phyloP scores from a whole-genome alignment of 768 basidiomycete genomes.

The Gloeostereum incarnatum region DNA sequence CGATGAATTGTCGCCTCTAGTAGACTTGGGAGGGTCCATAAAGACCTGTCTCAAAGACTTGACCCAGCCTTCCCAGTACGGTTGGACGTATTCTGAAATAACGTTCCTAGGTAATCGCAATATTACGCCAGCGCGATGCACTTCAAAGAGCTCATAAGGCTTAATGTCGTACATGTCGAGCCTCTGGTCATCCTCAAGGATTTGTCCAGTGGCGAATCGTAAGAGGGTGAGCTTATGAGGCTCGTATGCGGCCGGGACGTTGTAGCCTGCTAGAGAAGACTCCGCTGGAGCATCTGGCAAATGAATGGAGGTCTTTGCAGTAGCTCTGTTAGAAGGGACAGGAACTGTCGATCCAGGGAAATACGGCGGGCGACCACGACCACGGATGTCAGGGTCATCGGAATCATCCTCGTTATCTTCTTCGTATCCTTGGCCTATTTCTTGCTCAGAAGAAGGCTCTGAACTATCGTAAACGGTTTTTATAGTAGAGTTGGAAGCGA shows the following conservation, averaged over 20 bases:
- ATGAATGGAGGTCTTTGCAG: background rate
- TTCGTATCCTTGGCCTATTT: slow-evolving; percentile 15
- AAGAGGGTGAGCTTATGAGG: slow-evolving; percentile 39
- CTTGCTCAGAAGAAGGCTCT: slow-evolving; percentile 6
- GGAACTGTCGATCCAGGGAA: slow-evolving; percentile 1
- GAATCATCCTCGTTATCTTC: slow-evolving; percentile 24
- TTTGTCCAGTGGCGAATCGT: slow-evolving; percentile 59
- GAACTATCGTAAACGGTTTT: background rate
- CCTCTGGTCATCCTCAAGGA: slow-evolving; percentile 58
- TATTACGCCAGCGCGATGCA: slow-evolving; percentile 39
- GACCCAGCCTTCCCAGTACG: slow-evolving; percentile 51
- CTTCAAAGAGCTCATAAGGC: slow-evolving; percentile 61
- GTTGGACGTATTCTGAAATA: slow-evolving; percentile 36
- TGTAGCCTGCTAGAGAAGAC: slow-evolving; percentile 7
- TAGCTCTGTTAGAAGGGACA: slow-evolving; percentile 6
- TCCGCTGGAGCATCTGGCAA: slow-evolving; percentile 4
- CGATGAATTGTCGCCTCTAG: background rate
- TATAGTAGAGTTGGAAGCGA: slow-evolving; percentile 14
- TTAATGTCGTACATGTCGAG: slow-evolving; percentile 27
- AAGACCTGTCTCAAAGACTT: slow-evolving; percentile 38
- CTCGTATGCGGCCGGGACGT: slow-evolving; percentile 11
- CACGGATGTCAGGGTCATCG: slow-evolving; percentile 10
- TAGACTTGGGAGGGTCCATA: background rate
- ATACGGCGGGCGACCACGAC: background rate
- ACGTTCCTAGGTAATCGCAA: slow-evolving; percentile 31